Percentiles rank a stretch among this genome's conserved stretches.
phyloP scores from a whole-genome alignment of 192 early-diverging fungal species.

The Coemansia sp. region DNA sequence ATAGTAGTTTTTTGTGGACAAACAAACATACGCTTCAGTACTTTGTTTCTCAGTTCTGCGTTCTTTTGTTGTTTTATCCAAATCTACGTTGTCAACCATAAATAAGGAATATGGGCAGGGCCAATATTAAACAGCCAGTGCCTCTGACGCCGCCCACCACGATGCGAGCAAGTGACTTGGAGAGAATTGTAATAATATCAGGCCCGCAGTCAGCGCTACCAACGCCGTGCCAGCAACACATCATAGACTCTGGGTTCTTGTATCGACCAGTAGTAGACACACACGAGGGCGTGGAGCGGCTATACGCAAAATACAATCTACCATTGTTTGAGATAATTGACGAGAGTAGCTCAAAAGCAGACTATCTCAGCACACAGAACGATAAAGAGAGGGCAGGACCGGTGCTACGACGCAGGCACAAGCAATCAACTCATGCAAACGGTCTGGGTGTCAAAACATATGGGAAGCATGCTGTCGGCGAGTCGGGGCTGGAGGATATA shows the following conservation, averaged over 20 bases:
- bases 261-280: slow-evolving; percentile 39
- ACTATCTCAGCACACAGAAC: background rate
- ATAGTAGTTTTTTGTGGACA: background rate
- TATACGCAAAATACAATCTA: slow-evolving; percentile 35
- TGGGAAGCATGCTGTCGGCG: background rate
- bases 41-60: background rate
- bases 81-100: background rate
- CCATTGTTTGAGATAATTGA: slow-evolving; percentile 36
- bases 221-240: slow-evolving; percentile 8
- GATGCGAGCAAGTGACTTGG: slow-evolving; percentile 26
- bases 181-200: slow-evolving; percentile 31
- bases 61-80: background rate
- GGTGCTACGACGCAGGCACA: slow-evolving; percentile 27
- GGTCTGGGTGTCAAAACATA: background rate
- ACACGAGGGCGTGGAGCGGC: slow-evolving; percentile 28
- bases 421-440: background rate
- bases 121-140: slow-evolving; percentile 52
- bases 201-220: slow-evolving; percentile 28
- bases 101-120: background rate
- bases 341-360: background rate
- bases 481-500: slow-evolving; percentile 24
- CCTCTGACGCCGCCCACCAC: slow-evolving; percentile 50
- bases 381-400: slow-evolving; percentile 23
- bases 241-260: slow-evolving; percentile 1
- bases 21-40: background rate